Evolutionary conservation across 139 green algal genomes (phyloP).

Genomic region (Haematococcus lacustris): DNA sequence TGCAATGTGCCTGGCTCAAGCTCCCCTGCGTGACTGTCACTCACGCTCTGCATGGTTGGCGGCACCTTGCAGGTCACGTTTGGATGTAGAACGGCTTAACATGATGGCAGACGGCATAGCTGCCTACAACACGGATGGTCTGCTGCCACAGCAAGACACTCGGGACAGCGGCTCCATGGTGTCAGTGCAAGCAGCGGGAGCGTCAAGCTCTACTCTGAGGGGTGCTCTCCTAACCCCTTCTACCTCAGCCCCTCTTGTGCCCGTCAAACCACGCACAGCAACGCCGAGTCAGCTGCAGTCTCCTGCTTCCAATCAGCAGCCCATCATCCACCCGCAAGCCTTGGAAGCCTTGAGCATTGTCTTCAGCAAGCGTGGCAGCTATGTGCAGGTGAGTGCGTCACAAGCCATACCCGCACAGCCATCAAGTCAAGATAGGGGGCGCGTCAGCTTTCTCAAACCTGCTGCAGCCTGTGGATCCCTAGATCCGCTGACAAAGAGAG

Average conservation of each 20-base stretch:
- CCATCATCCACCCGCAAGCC: neutral
- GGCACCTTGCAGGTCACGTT: neutral
- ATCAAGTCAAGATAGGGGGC: neutral
- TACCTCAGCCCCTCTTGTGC: no score
- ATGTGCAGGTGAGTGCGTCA: slow-evolving; percentile 33
- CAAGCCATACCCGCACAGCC: neutral
- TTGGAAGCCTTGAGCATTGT: slow-evolving; percentile 51
- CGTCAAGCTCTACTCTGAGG: neutral
- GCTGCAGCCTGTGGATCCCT: neutral
- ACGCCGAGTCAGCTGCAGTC: neutral
- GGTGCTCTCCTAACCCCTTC: no score
- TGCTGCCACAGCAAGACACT: slow-evolving; percentile 1
- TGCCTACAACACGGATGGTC: slow-evolving; percentile 42
- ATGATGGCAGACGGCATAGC: slow-evolving; percentile 37
- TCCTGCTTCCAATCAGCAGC: neutral
- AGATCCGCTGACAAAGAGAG: no score
- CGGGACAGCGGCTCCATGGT: no score
- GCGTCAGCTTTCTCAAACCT: neutral
- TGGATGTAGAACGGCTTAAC: slow-evolving; percentile 21
- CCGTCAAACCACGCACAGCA: neutral
- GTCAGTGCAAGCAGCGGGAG: neutral
- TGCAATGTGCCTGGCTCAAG: neutral
- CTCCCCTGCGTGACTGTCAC: no score
- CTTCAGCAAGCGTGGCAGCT: slow-evolving; percentile 43
- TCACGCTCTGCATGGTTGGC: no score